These are phyloP conservation scores for Hsuehochloa calcarea DNA, from an alignment of 176 grass and related monocot species.

Conservation along the genomic window DNA sequence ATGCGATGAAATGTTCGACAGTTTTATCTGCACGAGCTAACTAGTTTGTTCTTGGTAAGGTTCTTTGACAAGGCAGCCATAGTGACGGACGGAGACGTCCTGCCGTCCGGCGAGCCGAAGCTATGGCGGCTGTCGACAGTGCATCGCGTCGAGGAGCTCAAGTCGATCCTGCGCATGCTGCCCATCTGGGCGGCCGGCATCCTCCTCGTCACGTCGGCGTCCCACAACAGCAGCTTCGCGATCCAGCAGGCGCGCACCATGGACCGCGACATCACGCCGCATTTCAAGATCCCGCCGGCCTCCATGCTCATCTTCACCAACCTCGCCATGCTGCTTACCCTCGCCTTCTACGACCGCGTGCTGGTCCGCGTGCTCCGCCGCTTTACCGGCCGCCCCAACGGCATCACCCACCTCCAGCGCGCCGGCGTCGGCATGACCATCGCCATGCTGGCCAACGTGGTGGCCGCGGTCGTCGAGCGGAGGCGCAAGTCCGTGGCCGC, in stretches of 20 bases:
- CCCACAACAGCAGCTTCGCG: conserved; percentile 70
- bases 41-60: conserved; percentile 14
- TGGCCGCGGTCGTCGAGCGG: conserved; percentile 61
- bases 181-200: conserved; percentile 78
- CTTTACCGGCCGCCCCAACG: conserved; percentile 50
- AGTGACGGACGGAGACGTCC: conserved; percentile 49
- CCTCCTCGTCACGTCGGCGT: conserved; percentile 55
- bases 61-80: conserved; percentile 78
- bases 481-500: conserved; percentile 48
- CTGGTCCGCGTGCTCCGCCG: conserved; percentile 55
- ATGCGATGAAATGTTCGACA: background rate
- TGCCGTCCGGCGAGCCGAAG: conserved; percentile 50
- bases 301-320: conserved; percentile 61
- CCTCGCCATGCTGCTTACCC: conserved; percentile 48
- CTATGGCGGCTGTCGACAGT: conserved; percentile 76
- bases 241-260: conserved; percentile 71
- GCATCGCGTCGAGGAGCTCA: conserved; percentile 85
- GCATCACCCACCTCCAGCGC: conserved; percentile 84
- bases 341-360: conserved; percentile 67
- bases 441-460: conserved; percentile 49
- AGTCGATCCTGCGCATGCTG: conserved; percentile 76
- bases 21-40: background rate
- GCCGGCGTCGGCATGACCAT: conserved; percentile 71
- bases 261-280: conserved; percentile 60
- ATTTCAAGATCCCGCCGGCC: conserved; percentile 68